Evolutionary conservation across 805 yeast species (phyloP).

Genomic region (Tetrapisispora iriomotensis): DNA sequence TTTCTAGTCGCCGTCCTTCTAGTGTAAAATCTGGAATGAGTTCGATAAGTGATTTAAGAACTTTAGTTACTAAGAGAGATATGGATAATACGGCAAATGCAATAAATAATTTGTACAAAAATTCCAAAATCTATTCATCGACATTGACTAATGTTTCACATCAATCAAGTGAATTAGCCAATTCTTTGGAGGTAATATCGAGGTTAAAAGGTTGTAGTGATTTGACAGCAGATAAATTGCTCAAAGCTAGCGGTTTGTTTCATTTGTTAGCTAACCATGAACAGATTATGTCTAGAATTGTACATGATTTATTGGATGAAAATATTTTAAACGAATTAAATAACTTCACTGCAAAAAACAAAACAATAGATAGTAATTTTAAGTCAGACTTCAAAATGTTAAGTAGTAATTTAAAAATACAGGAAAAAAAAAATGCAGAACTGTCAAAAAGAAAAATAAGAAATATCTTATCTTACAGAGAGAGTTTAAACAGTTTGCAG

Average conservation of each 20-base stretch:
- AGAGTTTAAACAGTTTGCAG: slow-evolving; percentile 57
- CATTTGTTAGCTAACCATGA: slow-evolving; percentile 69
- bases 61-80: slow-evolving; percentile 51
- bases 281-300: slow-evolving; percentile 50
- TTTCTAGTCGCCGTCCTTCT: slow-evolving; percentile 18
- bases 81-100: slow-evolving; percentile 40
- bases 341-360: slow-evolving; percentile 36
- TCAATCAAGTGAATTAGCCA: slow-evolving; percentile 65
- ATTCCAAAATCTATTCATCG: slow-evolving; percentile 38
- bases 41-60: slow-evolving; percentile 50
- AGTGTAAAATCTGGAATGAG: slow-evolving; percentile 40
- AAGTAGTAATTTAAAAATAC: slow-evolving; percentile 42
- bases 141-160: slow-evolving; percentile 32
- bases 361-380: slow-evolving; percentile 43
- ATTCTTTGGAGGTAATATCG: slow-evolving; percentile 56
- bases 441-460: slow-evolving; percentile 52
- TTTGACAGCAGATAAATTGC: slow-evolving; percentile 48
- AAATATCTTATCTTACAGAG: slow-evolving; percentile 58
- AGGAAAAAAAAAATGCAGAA: slow-evolving; percentile 52
- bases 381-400: slow-evolving; percentile 43
- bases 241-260: slow-evolving; percentile 69
- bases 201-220: slow-evolving; percentile 51
- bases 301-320: slow-evolving; percentile 44
- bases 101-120: slow-evolving; percentile 39
- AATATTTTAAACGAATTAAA: slow-evolving; percentile 41